Percentiles rank a stretch among this genome's conserved stretches.
phyloP scores from a whole-genome alignment of 1,284 basidiomycete genomes.

The Trametes hirsuta region DNA sequence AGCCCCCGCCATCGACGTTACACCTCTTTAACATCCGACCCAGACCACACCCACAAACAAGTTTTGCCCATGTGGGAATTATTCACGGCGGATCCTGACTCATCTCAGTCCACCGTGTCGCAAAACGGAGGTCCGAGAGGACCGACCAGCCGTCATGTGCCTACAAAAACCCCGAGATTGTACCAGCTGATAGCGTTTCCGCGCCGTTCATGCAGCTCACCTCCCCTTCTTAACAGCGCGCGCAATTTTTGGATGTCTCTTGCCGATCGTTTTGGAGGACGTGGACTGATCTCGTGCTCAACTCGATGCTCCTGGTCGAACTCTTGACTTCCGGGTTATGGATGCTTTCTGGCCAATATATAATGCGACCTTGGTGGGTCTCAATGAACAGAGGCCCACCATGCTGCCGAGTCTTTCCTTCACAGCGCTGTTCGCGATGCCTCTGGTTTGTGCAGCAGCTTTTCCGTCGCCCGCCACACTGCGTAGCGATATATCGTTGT shows the following conservation, averaged over 20 bases:
- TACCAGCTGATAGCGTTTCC: conserved; percentile 20
- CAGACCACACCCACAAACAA: too few species aligned
- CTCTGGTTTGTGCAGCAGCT: conserved; percentile 13
- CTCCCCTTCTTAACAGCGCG: neutral
- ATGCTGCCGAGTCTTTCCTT: conserved; percentile 10
- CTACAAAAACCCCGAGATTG: conserved; percentile 19
- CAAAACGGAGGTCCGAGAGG: neutral
- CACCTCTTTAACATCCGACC: too few species aligned
- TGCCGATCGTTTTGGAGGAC: neutral
- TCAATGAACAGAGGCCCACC: neutral
- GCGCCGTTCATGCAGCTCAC: neutral
- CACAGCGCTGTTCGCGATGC: neutral
- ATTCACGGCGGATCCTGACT: neutral
- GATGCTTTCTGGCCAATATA: conserved; percentile 3
- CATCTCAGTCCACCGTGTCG: too few species aligned
- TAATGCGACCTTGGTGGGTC: neutral
- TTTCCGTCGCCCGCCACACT: conserved; percentile 22
- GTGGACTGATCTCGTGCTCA: conserved; percentile 4
- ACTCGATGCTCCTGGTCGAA: neutral
- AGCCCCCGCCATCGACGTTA: too few species aligned
- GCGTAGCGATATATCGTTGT: conserved; percentile 27
- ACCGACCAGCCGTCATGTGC: conserved; percentile 22
- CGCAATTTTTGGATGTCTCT: neutral
- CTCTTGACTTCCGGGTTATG: neutral
- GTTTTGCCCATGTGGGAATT: too few species aligned